phyloP scores from a whole-genome alignment of 1,139 yeast genomes.

The Saccharomyces uvarum region DNA sequence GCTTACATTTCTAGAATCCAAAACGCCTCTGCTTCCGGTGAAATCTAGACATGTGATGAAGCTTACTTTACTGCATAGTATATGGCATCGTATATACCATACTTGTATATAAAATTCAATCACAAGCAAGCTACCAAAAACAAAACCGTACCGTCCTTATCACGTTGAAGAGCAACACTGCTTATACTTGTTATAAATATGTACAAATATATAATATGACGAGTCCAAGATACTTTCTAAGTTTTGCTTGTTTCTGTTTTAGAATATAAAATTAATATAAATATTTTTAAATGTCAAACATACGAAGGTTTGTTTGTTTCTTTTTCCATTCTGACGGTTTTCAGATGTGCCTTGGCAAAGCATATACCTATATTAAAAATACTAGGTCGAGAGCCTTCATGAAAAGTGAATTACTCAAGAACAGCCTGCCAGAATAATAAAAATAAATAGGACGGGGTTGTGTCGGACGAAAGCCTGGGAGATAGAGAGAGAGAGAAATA shows the following conservation, averaged over 20 bases:
- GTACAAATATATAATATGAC: background rate
- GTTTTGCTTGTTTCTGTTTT: background rate
- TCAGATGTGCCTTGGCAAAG: background rate
- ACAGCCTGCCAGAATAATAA: background rate
- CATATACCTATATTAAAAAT: background rate
- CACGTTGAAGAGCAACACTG: background rate
- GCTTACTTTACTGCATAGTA: background rate
- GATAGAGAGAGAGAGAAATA: background rate
- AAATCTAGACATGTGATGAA: slow-evolving; percentile 14
- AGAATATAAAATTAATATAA: slow-evolving; percentile 1
- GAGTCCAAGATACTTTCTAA: background rate
- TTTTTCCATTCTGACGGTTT: background rate
- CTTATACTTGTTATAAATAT: background rate
- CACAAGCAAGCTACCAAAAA: background rate
- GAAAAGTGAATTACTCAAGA: background rate
- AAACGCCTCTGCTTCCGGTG: slow-evolving; percentile 35
- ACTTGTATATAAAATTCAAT: background rate
- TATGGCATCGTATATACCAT: background rate
- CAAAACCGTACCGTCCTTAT: background rate
- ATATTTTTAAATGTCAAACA: background rate
- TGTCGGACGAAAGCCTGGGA: background rate
- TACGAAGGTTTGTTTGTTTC: background rate
- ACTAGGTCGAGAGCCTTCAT: background rate
- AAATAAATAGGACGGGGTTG: background rate
- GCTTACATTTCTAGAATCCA: slow-evolving; percentile 72